Conservation (phyloP, 164 flowering plant species). For the Cinnamomum micranthum region DNA sequence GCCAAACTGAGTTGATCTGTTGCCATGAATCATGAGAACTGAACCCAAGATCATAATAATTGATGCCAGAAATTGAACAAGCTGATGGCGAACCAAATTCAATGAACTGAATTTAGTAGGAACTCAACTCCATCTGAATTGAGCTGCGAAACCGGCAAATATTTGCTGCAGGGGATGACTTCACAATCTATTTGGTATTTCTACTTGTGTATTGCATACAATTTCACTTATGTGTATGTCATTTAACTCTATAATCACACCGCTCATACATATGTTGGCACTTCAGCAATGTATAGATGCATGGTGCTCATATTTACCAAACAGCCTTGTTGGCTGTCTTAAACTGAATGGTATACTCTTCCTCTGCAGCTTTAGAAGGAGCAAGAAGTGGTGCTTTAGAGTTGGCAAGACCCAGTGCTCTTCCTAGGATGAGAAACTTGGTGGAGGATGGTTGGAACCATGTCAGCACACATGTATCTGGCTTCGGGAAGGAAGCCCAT, state of each 20-base stretch:
- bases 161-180: no score
- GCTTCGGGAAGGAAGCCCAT: constrained; percentile 28
- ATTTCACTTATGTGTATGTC: neutral
- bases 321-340: neutral
- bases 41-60: no score
- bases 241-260: neutral
- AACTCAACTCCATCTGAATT: no score
- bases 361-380: constrained; percentile 32
- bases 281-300: neutral
- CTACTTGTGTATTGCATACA: no score
- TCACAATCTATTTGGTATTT: no score
- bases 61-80: no score
- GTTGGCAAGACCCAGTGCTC: constrained; percentile 26
- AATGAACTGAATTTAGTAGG: no score
- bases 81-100: no score
- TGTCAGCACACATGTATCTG: constrained; percentile 25
- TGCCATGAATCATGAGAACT: no score
- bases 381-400: constrained; percentile 30
- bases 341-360: neutral
- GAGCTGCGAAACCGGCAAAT: no score
- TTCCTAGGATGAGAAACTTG: constrained; percentile 20
- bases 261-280: neutral
- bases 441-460: constrained; percentile 36
- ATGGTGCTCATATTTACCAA: neutral
- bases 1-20: no score